phyloP scores from a whole-genome alignment of 768 basidiomycete species.

The Lyophyllum shimeji region DNA sequence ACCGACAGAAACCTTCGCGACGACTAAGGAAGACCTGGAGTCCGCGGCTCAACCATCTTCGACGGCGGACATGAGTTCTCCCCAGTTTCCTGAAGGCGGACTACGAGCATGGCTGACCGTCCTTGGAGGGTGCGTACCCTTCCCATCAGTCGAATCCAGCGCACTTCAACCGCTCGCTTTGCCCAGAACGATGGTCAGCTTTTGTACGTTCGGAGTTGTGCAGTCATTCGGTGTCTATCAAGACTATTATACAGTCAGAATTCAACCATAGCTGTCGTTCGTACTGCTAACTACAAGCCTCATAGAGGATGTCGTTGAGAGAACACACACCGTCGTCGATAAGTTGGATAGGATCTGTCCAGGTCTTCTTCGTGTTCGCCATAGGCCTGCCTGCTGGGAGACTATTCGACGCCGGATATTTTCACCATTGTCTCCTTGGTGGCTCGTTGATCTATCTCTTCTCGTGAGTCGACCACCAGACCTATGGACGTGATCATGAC shows the following conservation, averaged over 20 bases:
- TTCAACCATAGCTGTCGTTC: not conserved
- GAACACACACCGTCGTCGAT: constrained; percentile 41
- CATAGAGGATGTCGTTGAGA: constrained; percentile 34
- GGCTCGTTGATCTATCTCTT: constrained; percentile 41
- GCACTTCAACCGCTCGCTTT: not conserved
- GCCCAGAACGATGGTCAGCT: constrained; percentile 39
- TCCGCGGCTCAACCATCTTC: not conserved
- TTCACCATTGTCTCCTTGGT: constrained; percentile 38
- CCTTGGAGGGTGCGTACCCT: constrained; percentile 41
- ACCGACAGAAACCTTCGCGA: constrained; percentile 4
- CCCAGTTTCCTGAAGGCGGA: constrained; percentile 45
- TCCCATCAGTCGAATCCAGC: not conserved
- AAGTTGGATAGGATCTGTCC: constrained; percentile 52
- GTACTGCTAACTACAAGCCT: not conserved
- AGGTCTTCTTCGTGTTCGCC: constrained; percentile 49
- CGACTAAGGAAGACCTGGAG: constrained; percentile 15
- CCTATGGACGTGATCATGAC: not conserved
- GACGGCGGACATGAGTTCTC: constrained; percentile 1
- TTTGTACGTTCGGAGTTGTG: constrained; percentile 49
- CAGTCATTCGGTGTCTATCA: constrained; percentile 54
- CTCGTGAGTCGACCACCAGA: constrained; percentile 30
- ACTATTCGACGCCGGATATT: constrained; percentile 51
- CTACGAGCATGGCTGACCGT: constrained; percentile 45
- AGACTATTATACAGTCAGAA: constrained; percentile 46
- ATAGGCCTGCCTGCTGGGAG: constrained; percentile 43